phyloP scores from a whole-genome alignment of 192 early-diverging fungal species.

The Dispira simplex region DNA sequence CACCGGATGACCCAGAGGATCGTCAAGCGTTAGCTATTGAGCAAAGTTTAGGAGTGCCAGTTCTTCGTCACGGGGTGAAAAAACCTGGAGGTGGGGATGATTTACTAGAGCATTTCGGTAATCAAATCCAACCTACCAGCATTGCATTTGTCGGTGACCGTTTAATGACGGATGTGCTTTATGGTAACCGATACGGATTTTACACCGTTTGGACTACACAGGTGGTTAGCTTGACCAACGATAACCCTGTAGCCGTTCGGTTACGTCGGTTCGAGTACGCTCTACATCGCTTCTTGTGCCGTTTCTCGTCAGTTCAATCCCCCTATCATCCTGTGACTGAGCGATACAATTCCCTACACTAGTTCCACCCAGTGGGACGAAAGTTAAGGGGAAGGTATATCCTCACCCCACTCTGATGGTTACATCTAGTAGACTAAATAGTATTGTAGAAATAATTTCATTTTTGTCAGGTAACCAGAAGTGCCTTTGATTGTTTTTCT shows the following conservation, averaged over 20 bases:
- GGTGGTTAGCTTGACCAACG: conserved; percentile 55
- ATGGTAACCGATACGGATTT: conserved; percentile 63
- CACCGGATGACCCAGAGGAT: conserved; percentile 43
- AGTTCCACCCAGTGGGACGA: no score
- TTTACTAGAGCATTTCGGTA: conserved; percentile 32
- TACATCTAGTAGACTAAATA: no score
- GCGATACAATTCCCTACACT: no score
- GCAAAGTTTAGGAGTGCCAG: conserved; percentile 26
- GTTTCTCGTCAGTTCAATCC: no score
- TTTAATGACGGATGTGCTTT: conserved; percentile 69
- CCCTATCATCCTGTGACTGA: no score
- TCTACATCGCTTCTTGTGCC: background rate
- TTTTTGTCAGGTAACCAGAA: no score
- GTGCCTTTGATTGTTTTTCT: no score
- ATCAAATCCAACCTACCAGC: conserved; percentile 17
- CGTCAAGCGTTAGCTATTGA: conserved; percentile 25
- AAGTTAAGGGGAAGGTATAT: no score
- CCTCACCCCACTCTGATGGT: no score
- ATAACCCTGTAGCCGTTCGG: conserved; percentile 50
- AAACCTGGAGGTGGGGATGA: conserved; percentile 64
- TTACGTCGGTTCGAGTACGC: conserved; percentile 13
- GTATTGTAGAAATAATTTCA: no score
- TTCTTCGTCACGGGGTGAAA: conserved; percentile 35
- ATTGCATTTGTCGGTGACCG: conserved; percentile 81
- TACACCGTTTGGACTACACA: conserved; percentile 49